A percentile compares a stretch with the other conserved stretches of the same genome.
Conservation (phyloP, 2,329 filamentous ascomycete genomes). For the Diaporthe velutina region DNA sequence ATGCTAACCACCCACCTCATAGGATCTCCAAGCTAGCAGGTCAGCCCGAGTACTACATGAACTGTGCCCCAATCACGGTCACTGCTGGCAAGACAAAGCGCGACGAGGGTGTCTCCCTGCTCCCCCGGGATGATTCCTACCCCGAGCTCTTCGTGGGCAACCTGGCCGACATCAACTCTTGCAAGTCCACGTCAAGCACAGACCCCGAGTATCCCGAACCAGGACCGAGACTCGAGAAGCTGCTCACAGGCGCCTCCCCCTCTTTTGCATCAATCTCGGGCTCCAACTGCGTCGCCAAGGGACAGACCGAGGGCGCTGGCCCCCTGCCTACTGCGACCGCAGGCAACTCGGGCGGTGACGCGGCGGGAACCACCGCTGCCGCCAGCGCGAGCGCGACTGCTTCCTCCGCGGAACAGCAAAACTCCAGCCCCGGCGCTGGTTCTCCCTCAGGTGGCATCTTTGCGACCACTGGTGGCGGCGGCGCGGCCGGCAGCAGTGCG, state of each 20-base stretch:
- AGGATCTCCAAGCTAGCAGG: constrained; percentile 77
- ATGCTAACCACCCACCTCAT: not conserved
- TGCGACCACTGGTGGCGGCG: not conserved
- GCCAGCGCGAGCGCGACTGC: constrained; percentile 23
- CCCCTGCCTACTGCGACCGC: constrained; percentile 37
- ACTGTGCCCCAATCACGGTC: constrained; percentile 84
- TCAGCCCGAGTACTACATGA: constrained; percentile 98
- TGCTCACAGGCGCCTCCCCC: constrained; percentile 25
- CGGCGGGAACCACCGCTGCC: not conserved
- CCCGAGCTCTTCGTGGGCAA: constrained; percentile 41
- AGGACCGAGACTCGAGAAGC: constrained; percentile 43
- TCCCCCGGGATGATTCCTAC: constrained; percentile 54
- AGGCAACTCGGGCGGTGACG: not conserved
- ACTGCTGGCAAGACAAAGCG: constrained; percentile 65
- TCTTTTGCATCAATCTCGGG: constrained; percentile 37
- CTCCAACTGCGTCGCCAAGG: constrained; percentile 36
- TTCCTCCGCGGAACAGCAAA: not conserved
- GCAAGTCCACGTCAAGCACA: constrained; percentile 34
- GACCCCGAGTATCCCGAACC: constrained; percentile 45
- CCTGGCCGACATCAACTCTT: constrained; percentile 38
- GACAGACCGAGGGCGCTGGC: constrained; percentile 41
- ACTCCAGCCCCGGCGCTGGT: not conserved
- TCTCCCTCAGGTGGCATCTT: constrained; percentile 25
- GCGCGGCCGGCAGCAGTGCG: not conserved
- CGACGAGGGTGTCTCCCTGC: constrained; percentile 40